Conservation (phyloP, 345 rosid genomes). For the Litchi chinensis region DNA sequence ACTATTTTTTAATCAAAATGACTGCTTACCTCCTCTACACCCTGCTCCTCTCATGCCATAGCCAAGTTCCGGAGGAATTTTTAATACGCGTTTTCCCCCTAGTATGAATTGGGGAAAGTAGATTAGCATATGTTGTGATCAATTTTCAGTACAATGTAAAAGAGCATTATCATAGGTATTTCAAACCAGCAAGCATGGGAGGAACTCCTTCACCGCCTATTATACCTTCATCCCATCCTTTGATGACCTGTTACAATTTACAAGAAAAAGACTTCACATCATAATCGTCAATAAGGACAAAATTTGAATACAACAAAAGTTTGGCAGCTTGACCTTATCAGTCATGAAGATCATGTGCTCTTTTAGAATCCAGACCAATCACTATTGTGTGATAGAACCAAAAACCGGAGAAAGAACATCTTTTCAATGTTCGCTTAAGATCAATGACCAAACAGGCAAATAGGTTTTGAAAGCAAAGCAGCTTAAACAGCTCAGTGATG, state of each 20-base stretch:
- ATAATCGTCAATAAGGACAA: background rate
- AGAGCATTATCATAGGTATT: background rate
- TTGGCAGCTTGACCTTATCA: background rate
- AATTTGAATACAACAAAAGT: background rate
- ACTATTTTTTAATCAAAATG: background rate
- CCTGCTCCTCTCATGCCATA: constrained; percentile 95
- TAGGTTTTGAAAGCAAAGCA: background rate
- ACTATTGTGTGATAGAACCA: too few species aligned
- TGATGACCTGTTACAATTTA: constrained; percentile 59
- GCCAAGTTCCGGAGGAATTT: constrained; percentile 78
- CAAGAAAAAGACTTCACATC: background rate
- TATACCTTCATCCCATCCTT: constrained; percentile 93
- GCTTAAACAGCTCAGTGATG: background rate
- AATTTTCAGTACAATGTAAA: background rate
- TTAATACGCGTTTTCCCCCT: constrained; percentile 77
- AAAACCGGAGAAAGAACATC: background rate
- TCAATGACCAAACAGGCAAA: too few species aligned
- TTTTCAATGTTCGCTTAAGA: background rate
- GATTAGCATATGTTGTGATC: background rate
- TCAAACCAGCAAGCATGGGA: constrained; percentile 85
- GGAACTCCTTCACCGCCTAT: constrained; percentile 85
- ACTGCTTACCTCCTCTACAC: constrained; percentile 74
- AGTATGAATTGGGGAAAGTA: background rate
- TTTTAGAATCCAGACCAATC: background rate
- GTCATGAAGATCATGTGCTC: background rate